Evolutionary conservation across 192 early-diverging fungal genomes (phyloP).

Genomic region (Coemansia sp.): DNA sequence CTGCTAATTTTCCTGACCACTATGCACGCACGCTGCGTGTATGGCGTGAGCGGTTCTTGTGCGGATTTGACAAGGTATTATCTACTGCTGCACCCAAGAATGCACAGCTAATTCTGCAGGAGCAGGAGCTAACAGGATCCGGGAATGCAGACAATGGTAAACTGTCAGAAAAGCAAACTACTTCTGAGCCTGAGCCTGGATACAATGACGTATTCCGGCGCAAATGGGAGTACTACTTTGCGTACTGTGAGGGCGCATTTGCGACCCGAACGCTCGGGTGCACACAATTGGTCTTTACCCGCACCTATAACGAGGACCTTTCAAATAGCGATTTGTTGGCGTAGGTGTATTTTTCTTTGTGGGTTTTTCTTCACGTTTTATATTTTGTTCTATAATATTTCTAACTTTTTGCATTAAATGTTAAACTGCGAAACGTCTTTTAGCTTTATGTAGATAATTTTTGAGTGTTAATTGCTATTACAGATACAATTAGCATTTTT

Average conservation of each 20-base stretch:
- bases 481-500: too few relatives aligned
- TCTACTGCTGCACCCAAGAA: conserved; percentile 14
- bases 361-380: not conserved
- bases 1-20: conserved; percentile 68
- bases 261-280: conserved; percentile 65
- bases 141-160: not conserved
- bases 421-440: not conserved
- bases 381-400: not conserved
- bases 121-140: conserved; percentile 2
- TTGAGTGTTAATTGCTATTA: not conserved
- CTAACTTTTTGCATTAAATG: not conserved
- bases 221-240: conserved; percentile 82
- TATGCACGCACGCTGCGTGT: conserved; percentile 67
- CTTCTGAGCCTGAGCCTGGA: not conserved
- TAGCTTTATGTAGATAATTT: not conserved
- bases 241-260: conserved; percentile 78
- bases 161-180: not conserved
- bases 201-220: conserved; percentile 66
- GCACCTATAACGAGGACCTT: conserved; percentile 50
- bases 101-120: conserved; percentile 23
- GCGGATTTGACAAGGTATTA: conserved; percentile 55
- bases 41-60: conserved; percentile 61
- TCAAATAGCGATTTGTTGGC: conserved; percentile 9
- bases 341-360: not conserved
- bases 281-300: conserved; percentile 57